Evolutionary conservation across 805 yeast species (phyloP).

Genomic region (Pichia pseudocactophila): DNA sequence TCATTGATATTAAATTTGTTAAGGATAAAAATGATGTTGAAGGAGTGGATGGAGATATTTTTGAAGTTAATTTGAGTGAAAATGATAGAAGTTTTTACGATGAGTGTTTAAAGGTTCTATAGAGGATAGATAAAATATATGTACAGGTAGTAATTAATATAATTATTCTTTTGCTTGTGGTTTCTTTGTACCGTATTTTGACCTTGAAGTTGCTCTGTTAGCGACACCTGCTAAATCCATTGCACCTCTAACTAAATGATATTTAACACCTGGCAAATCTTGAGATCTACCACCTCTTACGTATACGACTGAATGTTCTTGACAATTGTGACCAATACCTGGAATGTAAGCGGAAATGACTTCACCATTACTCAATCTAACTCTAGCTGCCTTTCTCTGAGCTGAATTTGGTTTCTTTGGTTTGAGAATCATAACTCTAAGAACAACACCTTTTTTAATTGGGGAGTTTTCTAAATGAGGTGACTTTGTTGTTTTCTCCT

Average conservation of each 20-base stretch:
- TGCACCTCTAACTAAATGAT: slow-evolving; percentile 88
- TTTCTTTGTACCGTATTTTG: slow-evolving; percentile 89
- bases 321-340: slow-evolving; percentile 97
- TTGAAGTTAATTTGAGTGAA: slow-evolving; percentile 27
- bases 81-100: slow-evolving; percentile 35
- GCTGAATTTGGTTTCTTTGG: slow-evolving; percentile 99
- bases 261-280: slow-evolving; percentile 97
- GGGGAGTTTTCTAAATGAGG: slow-evolving; percentile 84
- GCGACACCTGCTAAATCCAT: slow-evolving; percentile 93
- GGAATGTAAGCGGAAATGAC: slow-evolving; percentile 90
- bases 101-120: slow-evolving; percentile 28
- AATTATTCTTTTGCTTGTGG: slow-evolving; percentile 41
- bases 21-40: slow-evolving; percentile 11
- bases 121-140: not conserved
- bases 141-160: slow-evolving; percentile 1
- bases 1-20: slow-evolving; percentile 27
- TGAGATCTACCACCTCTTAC: slow-evolving; percentile 98
- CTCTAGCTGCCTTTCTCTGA: slow-evolving; percentile 93
- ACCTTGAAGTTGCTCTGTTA: slow-evolving; percentile 79
- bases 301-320: slow-evolving; percentile 92
- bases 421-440: slow-evolving; percentile 87
- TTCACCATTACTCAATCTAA: slow-evolving; percentile 82
- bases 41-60: slow-evolving; percentile 3
- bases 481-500: slow-evolving; percentile 43
- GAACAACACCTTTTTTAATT: slow-evolving; percentile 84